Conservation (phyloP, 257 asterid genomes). For the Forsythia viridissima region DNA sequence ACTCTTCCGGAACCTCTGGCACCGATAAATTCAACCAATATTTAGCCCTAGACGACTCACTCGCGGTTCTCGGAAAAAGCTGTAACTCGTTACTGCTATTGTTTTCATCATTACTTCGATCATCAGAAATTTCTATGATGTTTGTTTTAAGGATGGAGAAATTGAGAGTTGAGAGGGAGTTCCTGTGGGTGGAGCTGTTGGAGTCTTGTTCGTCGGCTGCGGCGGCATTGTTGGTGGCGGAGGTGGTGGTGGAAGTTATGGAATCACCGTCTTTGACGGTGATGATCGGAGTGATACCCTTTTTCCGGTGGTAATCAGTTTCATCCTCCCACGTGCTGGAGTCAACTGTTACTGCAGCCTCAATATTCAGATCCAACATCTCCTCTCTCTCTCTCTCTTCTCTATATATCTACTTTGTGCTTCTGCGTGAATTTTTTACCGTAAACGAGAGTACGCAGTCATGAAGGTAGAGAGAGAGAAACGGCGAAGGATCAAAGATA, state of each 20-base stretch:
- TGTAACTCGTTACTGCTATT: slow-evolving; percentile 42
- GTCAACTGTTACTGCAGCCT: slow-evolving; percentile 47
- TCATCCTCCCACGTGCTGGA: slow-evolving; percentile 42
- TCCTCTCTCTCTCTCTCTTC: slow-evolving; percentile 15
- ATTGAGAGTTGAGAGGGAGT: slow-evolving; percentile 53
- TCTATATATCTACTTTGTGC: slow-evolving; percentile 17
- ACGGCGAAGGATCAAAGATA: slow-evolving; percentile 7
- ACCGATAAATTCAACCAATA: slow-evolving; percentile 72
- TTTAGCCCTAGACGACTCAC: slow-evolving; percentile 28
- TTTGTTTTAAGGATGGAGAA: slow-evolving; percentile 59
- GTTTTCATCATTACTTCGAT: slow-evolving; percentile 9
- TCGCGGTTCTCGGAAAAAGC: slow-evolving; percentile 54
- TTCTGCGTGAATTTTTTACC: background rate
- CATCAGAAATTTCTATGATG: slow-evolving; percentile 44
- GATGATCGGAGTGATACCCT: slow-evolving; percentile 12
- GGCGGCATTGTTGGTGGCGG: slow-evolving; percentile 44
- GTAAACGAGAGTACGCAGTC: slow-evolving; percentile 19
- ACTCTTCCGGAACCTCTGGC: slow-evolving; percentile 40
- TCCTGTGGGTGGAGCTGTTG: slow-evolving; percentile 41
- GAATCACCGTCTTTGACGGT: slow-evolving; percentile 46
- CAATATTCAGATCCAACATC: slow-evolving; percentile 89
- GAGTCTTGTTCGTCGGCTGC: slow-evolving; percentile 48
- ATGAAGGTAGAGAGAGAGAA: slow-evolving; percentile 29
- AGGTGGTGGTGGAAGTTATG: slow-evolving; percentile 53
- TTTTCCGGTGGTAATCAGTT: slow-evolving; percentile 24